These are phyloP conservation scores for Osmozyma mogii DNA, from an alignment of 805 yeast genomes.

Conservation along the genomic window DNA sequence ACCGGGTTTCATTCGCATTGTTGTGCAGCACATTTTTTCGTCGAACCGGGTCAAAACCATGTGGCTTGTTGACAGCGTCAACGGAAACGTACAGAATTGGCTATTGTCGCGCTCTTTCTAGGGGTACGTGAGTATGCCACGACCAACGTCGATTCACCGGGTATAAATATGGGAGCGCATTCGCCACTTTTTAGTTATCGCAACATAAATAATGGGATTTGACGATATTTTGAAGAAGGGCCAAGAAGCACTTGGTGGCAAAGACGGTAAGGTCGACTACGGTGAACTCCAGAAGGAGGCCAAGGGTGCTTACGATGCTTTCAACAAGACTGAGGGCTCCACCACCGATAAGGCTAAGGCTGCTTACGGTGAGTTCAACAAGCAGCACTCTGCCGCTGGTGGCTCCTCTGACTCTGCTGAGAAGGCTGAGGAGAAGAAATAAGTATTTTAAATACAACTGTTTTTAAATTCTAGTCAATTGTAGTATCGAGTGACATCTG, in stretches of 20 bases:
- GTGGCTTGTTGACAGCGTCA: too few species aligned
- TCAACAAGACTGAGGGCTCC: conserved; percentile 21
- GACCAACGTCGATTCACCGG: too few species aligned
- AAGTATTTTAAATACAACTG: too few species aligned
- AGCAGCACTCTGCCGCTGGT: conserved; percentile 11
- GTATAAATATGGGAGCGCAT: conserved; percentile 1
- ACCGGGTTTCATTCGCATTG: too few species aligned
- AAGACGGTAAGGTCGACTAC: conserved; percentile 18
- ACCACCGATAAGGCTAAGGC: conserved; percentile 28
- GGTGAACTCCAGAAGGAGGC: conserved; percentile 23
- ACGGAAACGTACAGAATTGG: too few species aligned
- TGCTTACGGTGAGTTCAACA: conserved; percentile 23
- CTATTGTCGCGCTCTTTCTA: too few species aligned
- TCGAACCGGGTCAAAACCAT: too few species aligned
- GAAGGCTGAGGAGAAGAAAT: background rate
- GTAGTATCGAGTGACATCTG: too few species aligned
- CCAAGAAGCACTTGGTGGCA: conserved; percentile 18
- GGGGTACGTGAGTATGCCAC: too few species aligned
- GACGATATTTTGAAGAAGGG: conserved; percentile 27
- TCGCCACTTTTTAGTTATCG: background rate
- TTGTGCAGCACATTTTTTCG: too few species aligned
- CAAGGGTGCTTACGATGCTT: conserved; percentile 27
- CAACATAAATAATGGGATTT: conserved; percentile 18
- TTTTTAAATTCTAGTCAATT: too few species aligned
- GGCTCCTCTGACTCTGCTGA: background rate